Evolutionary conservation across 192 early-diverging fungal genomes (phyloP), one percentile per base, ranked within the genome.

Genomic region (Lobulomyces angularis): DNA sequence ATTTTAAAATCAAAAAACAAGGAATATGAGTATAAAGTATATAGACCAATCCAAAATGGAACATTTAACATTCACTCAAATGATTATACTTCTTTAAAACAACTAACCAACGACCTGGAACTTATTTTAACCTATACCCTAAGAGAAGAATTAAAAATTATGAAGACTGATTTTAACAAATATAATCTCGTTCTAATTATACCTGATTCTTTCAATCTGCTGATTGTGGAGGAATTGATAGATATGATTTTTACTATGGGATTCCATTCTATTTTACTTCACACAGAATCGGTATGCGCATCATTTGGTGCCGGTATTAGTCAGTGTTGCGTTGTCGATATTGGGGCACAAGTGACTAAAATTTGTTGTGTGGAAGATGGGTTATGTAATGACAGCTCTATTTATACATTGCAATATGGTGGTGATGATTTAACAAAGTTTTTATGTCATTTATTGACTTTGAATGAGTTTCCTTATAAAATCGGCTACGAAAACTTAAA

Each of bases 311-410:
- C 89, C 1, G 89, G 89, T 5, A 69, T 88, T 16, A 82, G 86
- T 0, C 66, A 73, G 0, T 85, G 84, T 0, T 89, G 86, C 51
- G 81, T 93, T 11, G 82, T 93, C 2, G 88, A 90, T 44, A 81
- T 93, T 51, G 89, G 89, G 5, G 89, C 89, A 4, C 86, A 93
- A 46, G 84, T 77, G 20, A 88, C 86, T 7, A 86, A 69, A 46
- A 60, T 88, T 17, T 57, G 75, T 0, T 89, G 87, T 45, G 74
- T 92, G 8, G 89, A 92, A 35, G 82, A 88, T 25, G 89, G 89
- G 8, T 68, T 82, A 27, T 82, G 77, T 48, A 53, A 79, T 14
- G 69, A 67, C 8, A 77, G 84, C 27, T 83, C 87, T 4, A 62
- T 76, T 37, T 61, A 82, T 1, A 51, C 51, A 5, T 46, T 79